Percentiles rank a stretch among this genome's conserved stretches.
Evolutionary conservation across 148 eudicot genomes (phyloP).

Genomic region (Rhododendron kiyosumense): DNA sequence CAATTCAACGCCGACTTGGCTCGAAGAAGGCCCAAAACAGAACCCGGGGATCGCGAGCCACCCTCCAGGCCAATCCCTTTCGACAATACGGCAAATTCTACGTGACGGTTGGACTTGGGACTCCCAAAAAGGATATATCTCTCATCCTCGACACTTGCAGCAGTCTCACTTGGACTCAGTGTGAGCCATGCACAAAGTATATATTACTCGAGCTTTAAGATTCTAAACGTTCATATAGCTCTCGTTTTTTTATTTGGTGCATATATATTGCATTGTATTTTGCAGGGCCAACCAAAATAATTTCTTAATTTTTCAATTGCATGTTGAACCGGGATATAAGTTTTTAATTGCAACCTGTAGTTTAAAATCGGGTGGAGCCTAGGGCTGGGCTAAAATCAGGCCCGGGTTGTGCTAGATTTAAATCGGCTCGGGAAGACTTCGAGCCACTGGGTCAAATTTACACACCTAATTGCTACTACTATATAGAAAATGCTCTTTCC

Average conservation of each 20-base stretch:
- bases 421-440: too few relatives aligned
- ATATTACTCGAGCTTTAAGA: not conserved
- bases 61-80: constrained; percentile 48
- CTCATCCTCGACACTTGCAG: constrained; percentile 70
- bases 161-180: constrained; percentile 44
- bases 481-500: too few relatives aligned
- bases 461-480: too few relatives aligned
- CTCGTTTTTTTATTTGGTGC: not conserved
- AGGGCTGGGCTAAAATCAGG: too few relatives aligned
- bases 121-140: constrained; percentile 47
- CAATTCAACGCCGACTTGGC: constrained; percentile 33
- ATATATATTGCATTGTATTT: too few relatives aligned
- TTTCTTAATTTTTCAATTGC: too few relatives aligned
- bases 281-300: too few relatives aligned
- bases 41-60: constrained; percentile 7
- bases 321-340: too few relatives aligned
- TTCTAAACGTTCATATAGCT: not conserved
- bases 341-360: too few relatives aligned
- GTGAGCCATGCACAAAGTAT: constrained; percentile 48
- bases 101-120: constrained; percentile 57
- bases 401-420: too few relatives aligned
- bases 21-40: constrained; percentile 10
- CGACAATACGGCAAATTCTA: constrained; percentile 49
- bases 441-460: too few relatives aligned
- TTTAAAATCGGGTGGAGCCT: too few relatives aligned